Evolutionary conservation across 1,284 basidiomycete species (phyloP), one percentile per base, ranked within the genome.

Genomic region (Malassezia pachydermatis): DNA sequence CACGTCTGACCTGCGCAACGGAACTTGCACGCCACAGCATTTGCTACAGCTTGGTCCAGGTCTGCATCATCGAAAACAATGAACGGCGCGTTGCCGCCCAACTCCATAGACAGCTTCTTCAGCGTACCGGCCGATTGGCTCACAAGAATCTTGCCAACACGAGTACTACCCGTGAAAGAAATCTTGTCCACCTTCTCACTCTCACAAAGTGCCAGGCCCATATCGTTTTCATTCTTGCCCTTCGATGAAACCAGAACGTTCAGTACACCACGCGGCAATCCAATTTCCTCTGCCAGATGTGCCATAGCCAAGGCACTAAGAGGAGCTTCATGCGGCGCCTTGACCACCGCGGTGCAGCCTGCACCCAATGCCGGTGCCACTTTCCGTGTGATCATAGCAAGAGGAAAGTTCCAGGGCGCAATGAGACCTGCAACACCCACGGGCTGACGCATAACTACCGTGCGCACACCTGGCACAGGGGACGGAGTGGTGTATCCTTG

Each of bases 51-150:
- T 45, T 84, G 82, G 54, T 89, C 86, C 44, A 99, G 79, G 69
- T 98, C 84, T 0, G 90, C 90, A 66, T 98, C 94, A 54, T 89
- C 86, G 69, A 99, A 98, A 7, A 99, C 88, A 59, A 94, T 92
- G 74, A 92, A 92, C 0, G 89, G 84, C 0, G 87, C 80, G 57
- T 92, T 96, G 40, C 90, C 90, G 10, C 78, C 78, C 29, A 63
- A 60, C 55, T 65, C 67, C 55, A 70, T 62, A 34, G 60, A 65
- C 25, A 61, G 84, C 82, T 95, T 98, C 75, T 99, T 98, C 60
- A 98, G 73, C 0, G 88, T 95, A 2, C 79, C 79, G 5, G 87
- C 76, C 13, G 88, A 80, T 76, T 95, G 82, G 13, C 77, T 77
- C 68, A 88, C 87, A 33, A 99, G 77, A 44, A 88, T 73, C 76